Percentiles rank a stretch among this genome's conserved stretches.
Conservation (phyloP, 1,284 basidiomycete species). For the Sporisorium reilianum region DNA sequence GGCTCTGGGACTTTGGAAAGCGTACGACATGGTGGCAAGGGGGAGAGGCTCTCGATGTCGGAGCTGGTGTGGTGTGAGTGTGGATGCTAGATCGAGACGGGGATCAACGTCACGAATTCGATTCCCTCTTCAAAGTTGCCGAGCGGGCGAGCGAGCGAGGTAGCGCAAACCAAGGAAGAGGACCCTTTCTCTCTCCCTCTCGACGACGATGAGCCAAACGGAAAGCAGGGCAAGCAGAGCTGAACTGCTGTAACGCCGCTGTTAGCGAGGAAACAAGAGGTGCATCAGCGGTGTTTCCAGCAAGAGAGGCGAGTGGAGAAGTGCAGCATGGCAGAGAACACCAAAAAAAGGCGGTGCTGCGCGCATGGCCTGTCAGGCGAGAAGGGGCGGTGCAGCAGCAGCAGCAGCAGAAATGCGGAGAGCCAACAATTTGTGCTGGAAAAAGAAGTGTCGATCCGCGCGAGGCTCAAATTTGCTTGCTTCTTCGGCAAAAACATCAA, state of each 20-base stretch:
- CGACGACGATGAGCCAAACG: slow-evolving; percentile 5
- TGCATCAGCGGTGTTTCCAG: not conserved
- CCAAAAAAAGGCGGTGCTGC: slow-evolving; percentile 3
- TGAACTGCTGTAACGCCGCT: too few species aligned
- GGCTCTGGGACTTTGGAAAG: slow-evolving; percentile 41
- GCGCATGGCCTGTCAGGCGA: not conserved
- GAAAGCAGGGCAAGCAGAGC: too few species aligned
- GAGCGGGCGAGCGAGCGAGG: slow-evolving; percentile 10
- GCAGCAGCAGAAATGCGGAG: not conserved
- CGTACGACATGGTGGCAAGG: slow-evolving; percentile 38
- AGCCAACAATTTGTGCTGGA: too few species aligned
- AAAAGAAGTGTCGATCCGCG: not conserved
- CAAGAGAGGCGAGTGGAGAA: not conserved
- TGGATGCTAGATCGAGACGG: slow-evolving; percentile 1
- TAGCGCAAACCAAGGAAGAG: slow-evolving; percentile 7
- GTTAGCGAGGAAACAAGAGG: not conserved
- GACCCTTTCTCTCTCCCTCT: not conserved
- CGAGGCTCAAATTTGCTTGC: not conserved
- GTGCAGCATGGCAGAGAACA: not conserved
- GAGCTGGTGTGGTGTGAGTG: not conserved
- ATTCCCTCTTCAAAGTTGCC: not conserved
- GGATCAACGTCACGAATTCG: slow-evolving; percentile 1
- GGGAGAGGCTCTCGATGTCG: not conserved
- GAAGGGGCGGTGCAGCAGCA: slow-evolving; percentile 4
- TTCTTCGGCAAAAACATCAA: not conserved